Base-by-base conservation (phyloP, 352 stramenopile genomes). In the Phytophthora tentaculata region DNA sequence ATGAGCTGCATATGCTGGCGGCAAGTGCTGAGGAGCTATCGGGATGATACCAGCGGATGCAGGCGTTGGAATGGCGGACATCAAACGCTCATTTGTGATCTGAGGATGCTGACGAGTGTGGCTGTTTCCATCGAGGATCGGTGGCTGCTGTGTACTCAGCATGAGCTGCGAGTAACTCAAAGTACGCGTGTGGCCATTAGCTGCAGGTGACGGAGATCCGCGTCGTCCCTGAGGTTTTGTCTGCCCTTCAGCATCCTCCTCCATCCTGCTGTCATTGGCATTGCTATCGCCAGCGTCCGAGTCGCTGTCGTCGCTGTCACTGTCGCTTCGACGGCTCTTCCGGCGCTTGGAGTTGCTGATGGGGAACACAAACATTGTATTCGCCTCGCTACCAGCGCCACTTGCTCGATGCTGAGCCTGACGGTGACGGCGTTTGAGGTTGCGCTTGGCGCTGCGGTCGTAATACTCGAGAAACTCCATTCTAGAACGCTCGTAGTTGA, bases 401-500 rank as follows among this genome's bases (percentile, higher is more conserved):
- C 49, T 64, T 6, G 53, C 14, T 61, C 68, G 72, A 3, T 86
- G 73, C 23, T 74, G 75, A 29, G 67, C 64, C 58, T 78, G 73
- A 32, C 73, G 75, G 19, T 82, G 76, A 5, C 79, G 75, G 0
- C 84, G 73, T 56, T 89, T 88, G 37, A 84, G 67, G 64, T 86
- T 86, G 41, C 79, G 79, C 57, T 85, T 84, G 13, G 83, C 75
- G 52, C 84, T 95, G 47, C 90, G 81, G 62, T 96, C 86, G 65
- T 92, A 95, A 58, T 88, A 93, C 65, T 92, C 84, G 32, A 96
- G 81, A 58, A 96, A 96, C 70, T 96, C 86, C 64, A 82, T 74
- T 7, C 89, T 83, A 28, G 89, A 96, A 28, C 84, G 83, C 51
- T 96, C 87, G 63, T 95, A 95, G 56, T 96, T 94, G 56, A 95